These are phyloP conservation scores for Erysimum pusillum DNA, from an alignment of 441 rosid genomes.

Conservation along the genomic window DNA sequence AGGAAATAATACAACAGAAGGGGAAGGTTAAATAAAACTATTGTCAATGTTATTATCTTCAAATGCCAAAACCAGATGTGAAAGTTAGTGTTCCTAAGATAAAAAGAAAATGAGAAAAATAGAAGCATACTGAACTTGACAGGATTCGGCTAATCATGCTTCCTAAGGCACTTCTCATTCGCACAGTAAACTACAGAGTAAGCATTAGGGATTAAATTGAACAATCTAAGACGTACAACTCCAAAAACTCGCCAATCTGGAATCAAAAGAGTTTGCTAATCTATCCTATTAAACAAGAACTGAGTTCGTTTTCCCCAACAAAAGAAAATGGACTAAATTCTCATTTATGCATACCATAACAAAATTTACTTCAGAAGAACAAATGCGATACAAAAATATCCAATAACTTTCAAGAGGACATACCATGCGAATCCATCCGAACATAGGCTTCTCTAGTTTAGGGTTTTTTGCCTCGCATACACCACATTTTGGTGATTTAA, in stretches of 20 bases:
- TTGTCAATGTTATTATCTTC: conserved; percentile 2
- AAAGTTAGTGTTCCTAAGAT: background rate
- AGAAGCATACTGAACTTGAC: conserved; percentile 15
- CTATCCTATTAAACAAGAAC: background rate
- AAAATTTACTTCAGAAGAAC: background rate
- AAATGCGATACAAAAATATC: conserved; percentile 9
- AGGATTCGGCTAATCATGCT: conserved; percentile 26
- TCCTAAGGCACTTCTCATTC: conserved; percentile 24
- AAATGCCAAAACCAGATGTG: conserved; percentile 22
- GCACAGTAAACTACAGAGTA: conserved; percentile 28
- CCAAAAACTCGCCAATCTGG: background rate
- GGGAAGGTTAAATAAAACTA: conserved; percentile 25
- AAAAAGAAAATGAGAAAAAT: conserved; percentile 13
- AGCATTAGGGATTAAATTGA: conserved; percentile 4
- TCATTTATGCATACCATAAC: conserved; percentile 12
- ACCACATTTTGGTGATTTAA: conserved; percentile 56
- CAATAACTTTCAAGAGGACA: conserved; percentile 36
- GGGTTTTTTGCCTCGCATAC: conserved; percentile 60
- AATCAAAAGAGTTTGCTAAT: background rate
- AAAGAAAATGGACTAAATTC: background rate
- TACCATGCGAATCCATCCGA: conserved; percentile 94
- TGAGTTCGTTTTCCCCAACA: background rate
- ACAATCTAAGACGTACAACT: conserved; percentile 12
- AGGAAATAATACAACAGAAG: conserved; percentile 14
- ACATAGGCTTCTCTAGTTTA: conserved; percentile 69